Base-by-base conservation (phyloP, 176 grass and related monocot genomes). In the Zoysia japonica region DNA sequence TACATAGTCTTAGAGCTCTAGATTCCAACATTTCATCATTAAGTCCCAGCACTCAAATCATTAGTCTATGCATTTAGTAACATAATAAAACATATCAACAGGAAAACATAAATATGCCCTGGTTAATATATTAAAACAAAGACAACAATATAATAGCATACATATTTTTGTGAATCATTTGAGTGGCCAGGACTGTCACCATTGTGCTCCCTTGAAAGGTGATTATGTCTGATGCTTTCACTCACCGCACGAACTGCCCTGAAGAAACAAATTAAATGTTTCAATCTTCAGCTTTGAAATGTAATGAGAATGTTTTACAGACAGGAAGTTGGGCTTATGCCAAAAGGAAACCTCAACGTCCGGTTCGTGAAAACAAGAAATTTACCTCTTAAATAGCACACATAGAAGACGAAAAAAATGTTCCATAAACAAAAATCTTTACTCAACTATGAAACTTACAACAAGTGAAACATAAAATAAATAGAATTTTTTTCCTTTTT, bases 191-290 rank as follows among this genome's bases (percentile, higher is more conserved):
- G 78, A 86, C 62, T 92, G 62, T 70, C 87, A 84, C 90, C 91
- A 77, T 77, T 84, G 36, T 84, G 87, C 65, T 72, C 85, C 60
- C 78, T 92, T 63, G 88, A 76, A 61, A 85, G 73, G 45, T 88
- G 88, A 76, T 86, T 92, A 61, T 89, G 86, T 85, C 86, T 89
- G 86, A 94, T 84, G 85, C 84, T 90, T 87, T 98, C 95, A 83
- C 89, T 92, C 88, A 98, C 94, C 69, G 86, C 95, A 84, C 86
- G 80, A 64, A 98, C 95, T 60, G 89, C 84, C 47, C 95, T 98
- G 81, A 74, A 77, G 65, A 83, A 64, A 13, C 41, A 68, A 45
- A 68, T 46, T 47, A 41, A 11, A 65, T 73, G 48, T 28, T 65
- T 72, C 17, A 13, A 20, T 64, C 13, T 11, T 61, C 20, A 81